A percentile compares a stretch with the other conserved stretches of the same genome.
These are phyloP conservation scores for Penicillium soppii DNA, from an alignment of 495 filamentous ascomycete genomes.

Conservation along the genomic window DNA sequence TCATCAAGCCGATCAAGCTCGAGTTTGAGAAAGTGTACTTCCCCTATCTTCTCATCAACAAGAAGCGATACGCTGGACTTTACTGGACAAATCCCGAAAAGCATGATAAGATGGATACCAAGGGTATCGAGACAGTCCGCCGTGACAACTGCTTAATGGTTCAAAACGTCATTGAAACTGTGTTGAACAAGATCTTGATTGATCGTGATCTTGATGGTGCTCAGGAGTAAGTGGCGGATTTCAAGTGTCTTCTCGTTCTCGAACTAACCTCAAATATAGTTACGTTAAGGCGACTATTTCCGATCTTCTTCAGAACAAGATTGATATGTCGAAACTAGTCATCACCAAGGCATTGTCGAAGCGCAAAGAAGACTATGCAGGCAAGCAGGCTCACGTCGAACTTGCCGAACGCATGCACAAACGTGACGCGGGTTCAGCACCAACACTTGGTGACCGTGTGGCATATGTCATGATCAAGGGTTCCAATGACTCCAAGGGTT, in stretches of 20 bases:
- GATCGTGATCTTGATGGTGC: slow-evolving; percentile 85
- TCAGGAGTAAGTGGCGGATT: slow-evolving; percentile 78
- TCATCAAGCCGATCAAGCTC: slow-evolving; percentile 93
- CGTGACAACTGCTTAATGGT: slow-evolving; percentile 95
- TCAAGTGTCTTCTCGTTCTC: background rate
- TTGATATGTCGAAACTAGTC: slow-evolving; percentile 98
- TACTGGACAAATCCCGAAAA: slow-evolving; percentile 97
- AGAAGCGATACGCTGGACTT: slow-evolving; percentile 96
- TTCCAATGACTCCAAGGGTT: slow-evolving; percentile 81
- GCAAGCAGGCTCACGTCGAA: slow-evolving; percentile 93
- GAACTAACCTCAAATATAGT: slow-evolving; percentile 45
- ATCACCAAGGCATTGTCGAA: slow-evolving; percentile 97
- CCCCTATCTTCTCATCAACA: slow-evolving; percentile 98
- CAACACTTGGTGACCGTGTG: slow-evolving; percentile 92
- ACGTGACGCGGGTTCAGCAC: slow-evolving; percentile 91
- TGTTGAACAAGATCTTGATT: slow-evolving; percentile 91
- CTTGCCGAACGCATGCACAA: slow-evolving; percentile 94
- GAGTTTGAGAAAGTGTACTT: slow-evolving; percentile 99
- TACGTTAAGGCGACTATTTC: slow-evolving; percentile 97
- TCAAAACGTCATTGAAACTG: slow-evolving; percentile 96
- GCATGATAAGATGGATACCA: slow-evolving; percentile 99
- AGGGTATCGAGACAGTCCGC: slow-evolving; percentile 97
- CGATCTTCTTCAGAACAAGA: slow-evolving; percentile 91
- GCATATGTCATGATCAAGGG: slow-evolving; percentile 98
- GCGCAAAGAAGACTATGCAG: slow-evolving; percentile 60